A percentile compares a stretch with the other conserved stretches of the same genome.
phyloP scores from a whole-genome alignment of 495 filamentous ascomycete species.

The Neurospora intermedia region DNA sequence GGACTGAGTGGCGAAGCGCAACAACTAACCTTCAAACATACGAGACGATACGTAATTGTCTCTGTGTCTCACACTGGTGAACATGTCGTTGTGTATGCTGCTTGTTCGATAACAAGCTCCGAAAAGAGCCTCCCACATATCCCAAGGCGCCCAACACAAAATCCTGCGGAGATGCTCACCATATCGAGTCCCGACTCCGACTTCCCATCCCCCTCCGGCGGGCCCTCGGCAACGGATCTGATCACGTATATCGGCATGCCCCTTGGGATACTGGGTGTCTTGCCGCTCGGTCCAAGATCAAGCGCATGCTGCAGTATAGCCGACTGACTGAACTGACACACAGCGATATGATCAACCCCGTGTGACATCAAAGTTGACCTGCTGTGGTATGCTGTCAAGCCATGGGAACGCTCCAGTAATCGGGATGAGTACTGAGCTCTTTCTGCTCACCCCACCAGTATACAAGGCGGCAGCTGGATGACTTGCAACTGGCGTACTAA shows the following conservation, averaged over 20 bases:
- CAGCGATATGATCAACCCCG: slow-evolving; percentile 46
- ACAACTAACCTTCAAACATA: neutral
- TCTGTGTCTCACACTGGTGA: neutral
- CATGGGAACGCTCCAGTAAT: slow-evolving; percentile 42
- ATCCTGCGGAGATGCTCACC: neutral
- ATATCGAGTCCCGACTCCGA: neutral
- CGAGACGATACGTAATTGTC: neutral
- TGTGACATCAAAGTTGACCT: slow-evolving; percentile 55
- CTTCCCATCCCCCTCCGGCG: slow-evolving; percentile 2
- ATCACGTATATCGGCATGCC: slow-evolving; percentile 51
- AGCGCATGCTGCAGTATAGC: slow-evolving; percentile 42
- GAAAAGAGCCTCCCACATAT: neutral
- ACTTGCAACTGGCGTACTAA: slow-evolving; percentile 54
- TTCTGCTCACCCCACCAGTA: slow-evolving; percentile 30
- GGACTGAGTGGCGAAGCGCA: neutral
- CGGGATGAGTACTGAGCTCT: slow-evolving; percentile 45
- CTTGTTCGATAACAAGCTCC: neutral
- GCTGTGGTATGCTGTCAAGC: slow-evolving; percentile 50
- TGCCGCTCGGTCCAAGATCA: slow-evolving; percentile 48
- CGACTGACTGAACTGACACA: slow-evolving; percentile 46
- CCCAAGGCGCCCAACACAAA: neutral
- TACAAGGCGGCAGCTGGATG: slow-evolving; percentile 53
- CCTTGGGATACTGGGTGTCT: slow-evolving; percentile 55
- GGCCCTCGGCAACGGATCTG: slow-evolving; percentile 26
- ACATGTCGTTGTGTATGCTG: neutral